Evolutionary conservation across 345 rosid genomes (phyloP).

Genomic region (Mangifera indica): DNA sequence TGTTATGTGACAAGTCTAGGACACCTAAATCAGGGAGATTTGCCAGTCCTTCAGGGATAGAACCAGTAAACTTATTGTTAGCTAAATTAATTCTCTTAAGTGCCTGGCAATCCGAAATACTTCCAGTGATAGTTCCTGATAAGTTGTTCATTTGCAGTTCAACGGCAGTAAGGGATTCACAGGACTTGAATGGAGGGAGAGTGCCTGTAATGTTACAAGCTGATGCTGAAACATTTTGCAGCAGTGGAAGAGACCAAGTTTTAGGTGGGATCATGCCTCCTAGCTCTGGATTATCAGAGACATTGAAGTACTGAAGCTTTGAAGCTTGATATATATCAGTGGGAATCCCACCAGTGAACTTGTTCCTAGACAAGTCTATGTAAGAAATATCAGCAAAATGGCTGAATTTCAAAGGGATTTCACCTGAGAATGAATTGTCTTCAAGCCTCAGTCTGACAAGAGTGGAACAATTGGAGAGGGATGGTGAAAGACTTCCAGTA

Average conservation of each 20-base stretch:
- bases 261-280: conserved; percentile 57
- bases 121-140: conserved; percentile 48
- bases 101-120: conserved; percentile 55
- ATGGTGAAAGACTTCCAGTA: conserved; percentile 57
- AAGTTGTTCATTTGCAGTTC: conserved; percentile 62
- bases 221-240: conserved; percentile 81
- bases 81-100: conserved; percentile 58
- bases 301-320: conserved; percentile 70
- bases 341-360: conserved; percentile 71
- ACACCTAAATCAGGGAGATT: conserved; percentile 49
- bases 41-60: conserved; percentile 52
- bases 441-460: conserved; percentile 82
- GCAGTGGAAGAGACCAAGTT: conserved; percentile 64
- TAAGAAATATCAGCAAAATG: conserved; percentile 64
- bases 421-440: conserved; percentile 84
- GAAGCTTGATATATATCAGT: conserved; percentile 54
- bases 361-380: conserved; percentile 76
- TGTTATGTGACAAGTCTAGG: conserved; percentile 65
- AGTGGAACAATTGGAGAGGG: conserved; percentile 75
- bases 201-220: conserved; percentile 60
- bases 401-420: conserved; percentile 60
- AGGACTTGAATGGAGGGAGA: conserved; percentile 58
- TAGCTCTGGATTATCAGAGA: conserved; percentile 62
- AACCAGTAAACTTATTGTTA: conserved; percentile 52
- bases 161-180: conserved; percentile 58